Evolutionary conservation across 2,329 filamentous ascomycete species (phyloP).

Genomic region (Ophioceras dolichostomum): DNA sequence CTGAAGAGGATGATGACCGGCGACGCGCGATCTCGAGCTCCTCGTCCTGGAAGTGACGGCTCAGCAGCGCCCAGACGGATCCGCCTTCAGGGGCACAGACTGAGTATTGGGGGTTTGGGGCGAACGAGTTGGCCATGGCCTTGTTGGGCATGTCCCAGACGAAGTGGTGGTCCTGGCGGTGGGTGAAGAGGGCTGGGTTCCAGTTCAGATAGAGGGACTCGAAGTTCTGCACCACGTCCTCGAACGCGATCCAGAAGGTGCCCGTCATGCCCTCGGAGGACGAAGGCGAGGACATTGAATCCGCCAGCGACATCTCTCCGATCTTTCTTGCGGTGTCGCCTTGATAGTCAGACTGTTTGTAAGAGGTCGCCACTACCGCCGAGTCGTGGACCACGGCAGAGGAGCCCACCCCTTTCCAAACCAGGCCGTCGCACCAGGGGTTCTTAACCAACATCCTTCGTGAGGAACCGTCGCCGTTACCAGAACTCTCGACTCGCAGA

Average conservation of each 20-base stretch:
- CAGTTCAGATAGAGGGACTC: slow-evolving; percentile 96
- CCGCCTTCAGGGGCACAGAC: slow-evolving; percentile 44
- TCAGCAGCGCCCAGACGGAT: slow-evolving; percentile 72
- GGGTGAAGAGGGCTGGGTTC: slow-evolving; percentile 74
- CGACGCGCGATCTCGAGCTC: slow-evolving; percentile 44
- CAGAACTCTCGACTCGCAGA: slow-evolving; percentile 53
- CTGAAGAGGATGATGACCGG: slow-evolving; percentile 14
- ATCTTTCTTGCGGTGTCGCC: too few relatives aligned
- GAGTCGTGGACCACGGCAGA: slow-evolving; percentile 14
- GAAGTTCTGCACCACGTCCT: slow-evolving; percentile 82
- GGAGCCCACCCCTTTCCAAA: slow-evolving; percentile 49
- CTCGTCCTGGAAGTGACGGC: slow-evolving; percentile 68
- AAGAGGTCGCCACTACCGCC: too few relatives aligned
- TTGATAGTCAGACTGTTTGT: too few relatives aligned
- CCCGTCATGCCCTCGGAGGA: slow-evolving; percentile 38
- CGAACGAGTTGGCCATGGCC: slow-evolving; percentile 40
- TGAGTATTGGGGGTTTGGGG: slow-evolving; percentile 61
- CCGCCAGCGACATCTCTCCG: too few relatives aligned
- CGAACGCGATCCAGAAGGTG: slow-evolving; percentile 89
- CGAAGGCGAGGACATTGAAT: slow-evolving; percentile 11
- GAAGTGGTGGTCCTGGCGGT: slow-evolving; percentile 85
- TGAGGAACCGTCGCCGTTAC: too few relatives aligned
- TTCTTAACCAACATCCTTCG: slow-evolving; percentile 76
- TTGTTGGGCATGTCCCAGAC: slow-evolving; percentile 53
- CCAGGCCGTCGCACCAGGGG: slow-evolving; percentile 77